Evolutionary conservation across 2,329 filamentous ascomycete species (phyloP), one percentile per base, ranked within the genome.

Genomic region (Claviceps spartinae): DNA sequence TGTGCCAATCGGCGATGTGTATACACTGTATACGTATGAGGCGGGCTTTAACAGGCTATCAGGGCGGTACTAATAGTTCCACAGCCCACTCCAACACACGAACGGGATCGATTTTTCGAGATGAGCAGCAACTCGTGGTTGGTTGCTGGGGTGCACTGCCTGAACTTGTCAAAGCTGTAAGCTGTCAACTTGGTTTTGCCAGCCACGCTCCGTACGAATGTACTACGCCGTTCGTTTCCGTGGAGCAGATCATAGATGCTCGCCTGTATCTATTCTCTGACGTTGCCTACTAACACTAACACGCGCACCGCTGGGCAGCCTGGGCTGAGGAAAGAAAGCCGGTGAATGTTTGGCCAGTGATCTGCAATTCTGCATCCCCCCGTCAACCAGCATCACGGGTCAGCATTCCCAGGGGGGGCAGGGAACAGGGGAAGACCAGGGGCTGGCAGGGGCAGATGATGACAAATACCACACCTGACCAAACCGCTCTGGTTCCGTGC

Each of bases 1-100:
- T 42, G 51, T 37, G 26, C 45, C 47, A 53, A 47, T 42, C 42
- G 45, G 30, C 43, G 30, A 42, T 44, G 42, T 52, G 24, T 16
- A 45, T 30, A 14, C 16, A 5, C 4, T 52, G 24, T 16, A 45
- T 30, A 14, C 16, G 13, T 11, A 34, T 34, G 30, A 34, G 30
- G 30, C 30, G 43, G 43, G 13, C 43, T 24, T 45, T 30, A 50
- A 26, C 18, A 40, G 34, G 49, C 34, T 50, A 42, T 16, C 40
- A 38, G 48, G 41, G 4, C 38, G 42, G 42, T 14, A 41, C 36
- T 41, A n/a, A 9, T 46, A 37, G 8, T 16, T 36, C 34, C 18
- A 50, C 47, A 44, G 30, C 7, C 44, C 22, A 50, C 37, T 8
- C 44, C n/a, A 47, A 26, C 48, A 38, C 43, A 44, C 37, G 9